Evolutionary conservation across 768 basidiomycete genomes (phyloP).

Genomic region (Amanita polypyramis): DNA sequence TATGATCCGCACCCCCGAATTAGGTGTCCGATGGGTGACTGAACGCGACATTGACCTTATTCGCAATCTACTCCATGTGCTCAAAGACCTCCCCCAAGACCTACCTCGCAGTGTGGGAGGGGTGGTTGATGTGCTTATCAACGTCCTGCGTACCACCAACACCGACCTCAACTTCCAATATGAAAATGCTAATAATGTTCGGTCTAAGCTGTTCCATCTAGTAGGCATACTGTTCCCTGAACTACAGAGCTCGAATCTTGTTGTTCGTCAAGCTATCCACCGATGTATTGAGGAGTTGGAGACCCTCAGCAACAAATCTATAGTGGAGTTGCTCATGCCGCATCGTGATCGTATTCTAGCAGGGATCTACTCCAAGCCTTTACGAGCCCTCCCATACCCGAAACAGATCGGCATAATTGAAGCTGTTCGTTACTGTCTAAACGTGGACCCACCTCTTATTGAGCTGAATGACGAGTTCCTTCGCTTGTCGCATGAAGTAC

Average conservation of each 20-base stretch:
- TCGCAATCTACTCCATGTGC: conserved; percentile 79
- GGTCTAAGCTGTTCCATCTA: conserved; percentile 54
- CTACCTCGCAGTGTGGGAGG: conserved; percentile 73
- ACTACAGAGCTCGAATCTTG: conserved; percentile 74
- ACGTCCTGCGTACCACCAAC: conserved; percentile 53
- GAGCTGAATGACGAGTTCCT: conserved; percentile 90
- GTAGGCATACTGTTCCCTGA: conserved; percentile 83
- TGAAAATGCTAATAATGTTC: conserved; percentile 32
- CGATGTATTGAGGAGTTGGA: conserved; percentile 72
- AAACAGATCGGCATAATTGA: conserved; percentile 99
- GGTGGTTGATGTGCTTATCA: conserved; percentile 66
- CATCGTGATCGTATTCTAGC: conserved; percentile 84
- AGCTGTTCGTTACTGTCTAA: conserved; percentile 89
- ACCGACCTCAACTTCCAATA: conserved; percentile 33
- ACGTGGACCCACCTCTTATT: conserved; percentile 78
- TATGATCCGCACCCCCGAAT: conserved; percentile 57
- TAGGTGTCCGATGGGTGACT: conserved; percentile 71
- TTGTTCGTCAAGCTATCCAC: conserved; percentile 80
- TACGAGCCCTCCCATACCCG: conserved; percentile 87
- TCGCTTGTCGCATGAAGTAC: conserved; percentile 84
- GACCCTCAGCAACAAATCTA: conserved; percentile 56
- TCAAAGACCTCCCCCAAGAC: conserved; percentile 92
- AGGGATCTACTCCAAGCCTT: conserved; percentile 91
- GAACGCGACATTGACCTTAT: conserved; percentile 87
- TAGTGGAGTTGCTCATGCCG: conserved; percentile 70